phyloP scores from a whole-genome alignment of 1,284 basidiomycete species.

The Sphagnurus paluster region DNA sequence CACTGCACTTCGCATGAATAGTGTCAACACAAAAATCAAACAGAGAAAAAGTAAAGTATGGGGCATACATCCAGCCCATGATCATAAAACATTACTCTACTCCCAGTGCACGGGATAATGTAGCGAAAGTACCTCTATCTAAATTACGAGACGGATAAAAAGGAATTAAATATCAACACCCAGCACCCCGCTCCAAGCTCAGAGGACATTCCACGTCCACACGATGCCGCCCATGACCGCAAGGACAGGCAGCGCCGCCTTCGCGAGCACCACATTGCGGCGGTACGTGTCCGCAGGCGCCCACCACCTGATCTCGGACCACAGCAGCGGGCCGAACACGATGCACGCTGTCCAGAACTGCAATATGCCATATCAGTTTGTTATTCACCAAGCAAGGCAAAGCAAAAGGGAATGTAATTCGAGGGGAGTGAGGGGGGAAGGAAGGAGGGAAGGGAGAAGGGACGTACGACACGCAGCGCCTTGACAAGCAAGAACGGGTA shows the following conservation, averaged over 20 bases:
- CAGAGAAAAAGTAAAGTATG: too few relatives aligned
- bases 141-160: too few relatives aligned
- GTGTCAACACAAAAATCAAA: too few relatives aligned
- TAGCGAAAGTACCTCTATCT: too few relatives aligned
- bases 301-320: constrained; percentile 69
- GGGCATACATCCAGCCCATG: too few relatives aligned
- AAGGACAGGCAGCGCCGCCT: constrained; percentile 10
- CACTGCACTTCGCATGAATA: too few relatives aligned
- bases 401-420: too few relatives aligned
- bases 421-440: too few relatives aligned
- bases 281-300: constrained; percentile 17
- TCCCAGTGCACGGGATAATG: too few relatives aligned
- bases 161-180: background rate
- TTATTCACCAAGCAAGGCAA: too few relatives aligned
- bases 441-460: constrained; percentile 2
- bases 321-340: constrained; percentile 84
- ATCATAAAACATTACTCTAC: too few relatives aligned
- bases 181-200: background rate
- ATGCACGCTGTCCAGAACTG: constrained; percentile 90
- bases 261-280: constrained; percentile 9
- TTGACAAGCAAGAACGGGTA: constrained; percentile 63
- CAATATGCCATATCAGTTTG: too few relatives aligned
- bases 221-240: constrained; percentile 9
- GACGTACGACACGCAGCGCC: constrained; percentile 60
- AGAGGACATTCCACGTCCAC: constrained; percentile 11